Evolutionary conservation across 2,329 filamentous ascomycete species (phyloP).

Genomic region (Fusarium brevicatenulatum): DNA sequence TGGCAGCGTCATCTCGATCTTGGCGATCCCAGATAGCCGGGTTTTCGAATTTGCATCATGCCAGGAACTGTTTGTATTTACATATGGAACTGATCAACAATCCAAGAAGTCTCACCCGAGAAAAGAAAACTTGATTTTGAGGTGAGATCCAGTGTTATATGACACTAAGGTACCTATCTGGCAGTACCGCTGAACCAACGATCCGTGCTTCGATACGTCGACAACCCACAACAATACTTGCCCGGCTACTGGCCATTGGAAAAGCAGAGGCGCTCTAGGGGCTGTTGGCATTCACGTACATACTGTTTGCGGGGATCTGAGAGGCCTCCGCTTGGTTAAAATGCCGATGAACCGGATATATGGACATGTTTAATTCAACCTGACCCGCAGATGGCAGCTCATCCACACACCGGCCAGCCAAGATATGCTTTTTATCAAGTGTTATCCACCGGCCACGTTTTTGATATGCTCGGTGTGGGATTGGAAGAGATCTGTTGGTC

Average conservation of each 20-base stretch:
- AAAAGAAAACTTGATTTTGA: conserved; percentile 20
- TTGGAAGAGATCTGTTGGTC: not conserved
- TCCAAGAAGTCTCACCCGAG: not conserved
- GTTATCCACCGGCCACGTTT: not conserved
- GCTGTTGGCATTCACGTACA: not conserved
- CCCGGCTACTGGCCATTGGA: not conserved
- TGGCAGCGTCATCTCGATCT: not conserved
- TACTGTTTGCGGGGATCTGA: not conserved
- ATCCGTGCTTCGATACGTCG: not conserved
- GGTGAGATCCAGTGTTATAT: not conserved
- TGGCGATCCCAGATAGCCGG: not conserved
- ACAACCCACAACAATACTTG: not conserved
- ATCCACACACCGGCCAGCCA: not conserved
- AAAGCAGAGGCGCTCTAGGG: not conserved
- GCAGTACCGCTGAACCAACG: not conserved
- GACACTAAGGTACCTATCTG: not conserved
- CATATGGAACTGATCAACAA: not conserved
- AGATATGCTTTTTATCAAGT: not conserved
- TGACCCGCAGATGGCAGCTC: not conserved
- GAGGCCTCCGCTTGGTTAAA: not conserved
- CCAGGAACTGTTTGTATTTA: not conserved
- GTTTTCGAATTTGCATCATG: not conserved
- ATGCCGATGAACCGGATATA: not conserved
- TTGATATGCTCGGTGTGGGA: not conserved
- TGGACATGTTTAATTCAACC: not conserved